Evolutionary conservation across 1,284 basidiomycete genomes (phyloP).

Genomic region (Fomes fomentarius): DNA sequence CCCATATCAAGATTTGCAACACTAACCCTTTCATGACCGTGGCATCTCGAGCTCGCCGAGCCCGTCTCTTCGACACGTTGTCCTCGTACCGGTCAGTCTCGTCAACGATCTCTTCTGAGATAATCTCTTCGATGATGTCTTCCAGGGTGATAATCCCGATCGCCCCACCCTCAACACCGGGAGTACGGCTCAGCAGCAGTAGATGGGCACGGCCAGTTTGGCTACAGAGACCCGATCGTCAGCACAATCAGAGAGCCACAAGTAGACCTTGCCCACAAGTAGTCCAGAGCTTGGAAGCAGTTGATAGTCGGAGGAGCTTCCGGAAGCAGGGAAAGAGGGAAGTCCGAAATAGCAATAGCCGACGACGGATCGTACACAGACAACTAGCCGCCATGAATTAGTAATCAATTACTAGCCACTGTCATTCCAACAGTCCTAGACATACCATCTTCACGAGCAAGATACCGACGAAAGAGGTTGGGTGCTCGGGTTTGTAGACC

Average conservation of each 20-base stretch:
- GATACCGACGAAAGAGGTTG: slow-evolving; percentile 83
- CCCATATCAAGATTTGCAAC: not conserved
- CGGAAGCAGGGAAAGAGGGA: slow-evolving; percentile 83
- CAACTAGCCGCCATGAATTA: slow-evolving; percentile 51
- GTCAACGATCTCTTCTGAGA: slow-evolving; percentile 88
- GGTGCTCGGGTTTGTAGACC: slow-evolving; percentile 79
- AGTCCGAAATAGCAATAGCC: slow-evolving; percentile 74
- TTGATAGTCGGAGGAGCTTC: slow-evolving; percentile 88
- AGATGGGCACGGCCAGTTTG: slow-evolving; percentile 96
- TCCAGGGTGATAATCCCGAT: slow-evolving; percentile 84
- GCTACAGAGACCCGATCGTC: slow-evolving; percentile 57
- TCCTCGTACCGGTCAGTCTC: slow-evolving; percentile 90
- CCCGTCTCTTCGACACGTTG: slow-evolving; percentile 76
- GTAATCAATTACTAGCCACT: not conserved
- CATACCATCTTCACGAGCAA: slow-evolving; percentile 83
- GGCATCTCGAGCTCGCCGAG: slow-evolving; percentile 72
- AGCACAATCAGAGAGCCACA: not conserved
- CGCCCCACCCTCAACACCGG: slow-evolving; percentile 80
- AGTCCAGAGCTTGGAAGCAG: slow-evolving; percentile 84
- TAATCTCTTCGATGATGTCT: slow-evolving; percentile 87
- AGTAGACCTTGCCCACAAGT: slow-evolving; percentile 82
- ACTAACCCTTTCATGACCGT: slow-evolving; percentile 81
- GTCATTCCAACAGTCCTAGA: not conserved
- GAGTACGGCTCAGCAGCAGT: slow-evolving; percentile 83
- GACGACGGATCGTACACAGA: slow-evolving; percentile 90